Evolutionary conservation across 495 filamentous ascomycete species (phyloP), one percentile per base, ranked within the genome.

Genomic region (Aspergillus leporis): DNA sequence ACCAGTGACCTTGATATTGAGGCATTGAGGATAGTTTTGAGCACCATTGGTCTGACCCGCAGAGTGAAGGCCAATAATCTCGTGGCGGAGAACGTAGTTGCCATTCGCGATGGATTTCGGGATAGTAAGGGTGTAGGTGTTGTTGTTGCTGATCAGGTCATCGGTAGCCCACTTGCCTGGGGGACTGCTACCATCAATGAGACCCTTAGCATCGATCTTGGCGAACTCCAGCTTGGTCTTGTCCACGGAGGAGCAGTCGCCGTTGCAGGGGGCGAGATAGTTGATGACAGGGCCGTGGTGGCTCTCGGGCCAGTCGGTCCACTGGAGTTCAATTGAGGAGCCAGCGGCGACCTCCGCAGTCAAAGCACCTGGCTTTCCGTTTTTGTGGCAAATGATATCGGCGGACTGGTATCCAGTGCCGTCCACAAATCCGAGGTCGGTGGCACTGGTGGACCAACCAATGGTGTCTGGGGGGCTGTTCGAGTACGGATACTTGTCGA

Each of bases 71-170:
- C 86, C 88, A 56, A 92, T 88, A 59, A 91, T 85, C 70, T 92
- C 90, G 69, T 91, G 85, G 38, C 90, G 84, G 43, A 93, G 72
- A 38, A 93, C 85, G 66, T 91, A 93, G 73, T 87, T 84, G n/a
- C 89, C 89, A 4, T 84, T 66, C 21, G 79, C 79, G 49, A 92
- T 78, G 56, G 74, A 72, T 5, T 72, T 45, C 7, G 90, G 89
- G 63, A 93, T 88, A 32, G 81, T 83, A 32, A 90, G 81, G 55
- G 82, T 77, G 82, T 85, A 88, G 56, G 74, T 82, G 69, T 82
- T 83, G 79, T 83, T 81, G 70, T 85, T 84, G 40, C 74, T 72
- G 66, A 86, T 84, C 46, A 94, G 74, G 18, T 79, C 65, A 65
- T 92, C 87, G 9, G 83, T 72, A 5, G 79, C 87, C 89, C 89